Evolutionary conservation across 2,329 filamentous ascomycete genomes (phyloP).

Genomic region (Stemphylium vesicarium): DNA sequence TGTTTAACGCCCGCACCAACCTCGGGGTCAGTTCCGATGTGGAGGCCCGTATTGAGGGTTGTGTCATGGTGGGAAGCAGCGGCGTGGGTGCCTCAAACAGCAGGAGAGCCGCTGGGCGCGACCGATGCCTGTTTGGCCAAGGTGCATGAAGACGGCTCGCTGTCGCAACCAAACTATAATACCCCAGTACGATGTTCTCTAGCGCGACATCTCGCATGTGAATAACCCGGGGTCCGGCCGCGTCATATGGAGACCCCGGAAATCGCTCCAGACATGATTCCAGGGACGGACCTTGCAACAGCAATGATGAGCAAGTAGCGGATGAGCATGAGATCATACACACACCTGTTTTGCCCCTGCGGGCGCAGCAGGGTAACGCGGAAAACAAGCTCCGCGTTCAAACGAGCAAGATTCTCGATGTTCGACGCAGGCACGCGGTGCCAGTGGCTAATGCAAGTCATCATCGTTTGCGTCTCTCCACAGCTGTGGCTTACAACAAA

Average conservation of each 20-base stretch:
- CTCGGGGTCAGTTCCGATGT: conserved; percentile 2
- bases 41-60: conserved; percentile 10
- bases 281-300: background rate
- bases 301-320: background rate
- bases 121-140: conserved; percentile 5
- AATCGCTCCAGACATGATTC: background rate
- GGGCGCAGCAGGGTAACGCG: background rate
- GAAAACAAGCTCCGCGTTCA: background rate
- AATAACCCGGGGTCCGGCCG: conserved; percentile 19
- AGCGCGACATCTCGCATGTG: conserved; percentile 21
- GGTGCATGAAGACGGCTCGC: conserved; percentile 11
- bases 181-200: conserved; percentile 5
- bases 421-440: conserved; percentile 7
- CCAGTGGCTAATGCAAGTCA: conserved; percentile 5
- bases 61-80: conserved; percentile 10
- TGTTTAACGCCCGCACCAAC: conserved; percentile 4
- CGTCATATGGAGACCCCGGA: conserved; percentile 5
- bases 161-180: conserved; percentile 13
- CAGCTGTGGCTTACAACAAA: conserved; percentile 3
- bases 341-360: background rate
- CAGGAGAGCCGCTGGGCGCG: conserved; percentile 13
- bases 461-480: conserved; percentile 3
- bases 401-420: background rate
- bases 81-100: conserved; percentile 13
- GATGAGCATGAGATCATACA: background rate